phyloP scores from a whole-genome alignment of 352 stramenopile species.

The Aphanomyces euteiches region DNA sequence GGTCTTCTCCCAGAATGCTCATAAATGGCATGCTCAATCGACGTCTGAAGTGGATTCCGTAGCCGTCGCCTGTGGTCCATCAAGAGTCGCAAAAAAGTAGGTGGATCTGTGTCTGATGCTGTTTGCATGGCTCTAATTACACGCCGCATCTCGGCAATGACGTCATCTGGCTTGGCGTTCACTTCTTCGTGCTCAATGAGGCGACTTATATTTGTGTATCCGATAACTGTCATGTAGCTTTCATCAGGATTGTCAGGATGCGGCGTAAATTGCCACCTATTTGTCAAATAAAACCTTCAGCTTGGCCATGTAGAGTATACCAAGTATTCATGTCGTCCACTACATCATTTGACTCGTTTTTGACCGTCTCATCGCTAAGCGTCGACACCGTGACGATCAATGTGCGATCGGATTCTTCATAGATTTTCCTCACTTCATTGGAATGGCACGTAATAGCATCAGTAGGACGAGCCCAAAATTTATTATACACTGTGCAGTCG shows the following conservation, averaged over 20 bases:
- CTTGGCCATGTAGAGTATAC: not conserved
- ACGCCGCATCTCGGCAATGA: too few species aligned
- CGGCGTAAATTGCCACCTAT: not conserved
- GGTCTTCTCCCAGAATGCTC: too few species aligned
- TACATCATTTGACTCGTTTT: not conserved
- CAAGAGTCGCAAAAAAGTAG: too few species aligned
- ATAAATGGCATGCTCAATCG: too few species aligned
- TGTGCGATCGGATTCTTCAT: not conserved
- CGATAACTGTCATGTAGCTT: not conserved
- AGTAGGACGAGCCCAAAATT: not conserved
- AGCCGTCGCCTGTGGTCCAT: too few species aligned
- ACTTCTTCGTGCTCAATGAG: too few species aligned
- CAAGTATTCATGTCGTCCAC: not conserved
- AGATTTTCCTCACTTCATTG: not conserved
- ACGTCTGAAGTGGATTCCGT: too few species aligned
- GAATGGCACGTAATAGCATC: not conserved
- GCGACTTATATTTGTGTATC: not conserved
- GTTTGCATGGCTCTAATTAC: too few species aligned
- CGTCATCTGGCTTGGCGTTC: too few species aligned
- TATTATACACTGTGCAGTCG: not conserved
- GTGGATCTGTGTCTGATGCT: too few species aligned
- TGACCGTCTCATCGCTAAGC: slow-evolving; percentile 5
- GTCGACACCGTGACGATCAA: not conserved
- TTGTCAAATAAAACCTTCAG: not conserved
- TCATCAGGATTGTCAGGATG: not conserved